Evolutionary conservation across 164 flowering plant species (phyloP).

Genomic region (Kalanchoe fedtschenkoi): DNA sequence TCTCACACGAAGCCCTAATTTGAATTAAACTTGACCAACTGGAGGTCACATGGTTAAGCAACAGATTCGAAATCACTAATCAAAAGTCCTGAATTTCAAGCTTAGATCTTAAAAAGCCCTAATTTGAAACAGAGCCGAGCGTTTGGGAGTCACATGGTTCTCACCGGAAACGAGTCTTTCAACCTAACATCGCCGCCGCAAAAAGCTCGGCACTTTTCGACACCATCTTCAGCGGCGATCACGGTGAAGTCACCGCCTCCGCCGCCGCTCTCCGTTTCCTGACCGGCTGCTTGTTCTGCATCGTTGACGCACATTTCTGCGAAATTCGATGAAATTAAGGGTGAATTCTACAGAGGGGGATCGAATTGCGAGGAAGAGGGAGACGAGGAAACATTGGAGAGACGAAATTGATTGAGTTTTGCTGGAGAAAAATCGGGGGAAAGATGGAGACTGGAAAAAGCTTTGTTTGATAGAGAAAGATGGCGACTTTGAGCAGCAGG

Average conservation of each 20-base stretch:
- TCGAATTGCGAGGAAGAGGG: neutral
- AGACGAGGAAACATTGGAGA: neutral
- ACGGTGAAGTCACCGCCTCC: neutral
- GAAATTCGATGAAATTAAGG: neutral
- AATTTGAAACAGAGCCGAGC: neutral
- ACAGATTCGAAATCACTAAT: neutral
- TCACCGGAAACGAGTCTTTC: constrained; percentile 1
- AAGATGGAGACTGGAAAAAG: neutral
- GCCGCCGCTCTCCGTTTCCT: neutral
- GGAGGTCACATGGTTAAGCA: no score
- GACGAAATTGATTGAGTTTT: neutral
- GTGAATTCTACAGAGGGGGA: neutral
- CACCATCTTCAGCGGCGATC: neutral
- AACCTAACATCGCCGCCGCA: neutral
- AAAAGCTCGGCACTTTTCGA: neutral
- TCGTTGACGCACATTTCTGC: constrained; percentile 1
- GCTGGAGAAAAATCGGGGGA: neutral
- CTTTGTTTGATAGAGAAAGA: neutral
- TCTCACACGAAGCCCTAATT: constrained; percentile 2
- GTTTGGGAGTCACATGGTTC: no score
- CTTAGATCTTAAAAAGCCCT: neutral
- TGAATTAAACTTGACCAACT: neutral
- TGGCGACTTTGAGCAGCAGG: no score
- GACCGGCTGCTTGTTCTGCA: constrained; percentile 1
- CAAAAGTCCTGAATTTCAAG: neutral